phyloP scores from a whole-genome alignment of 192 early-diverging fungal species.

The Backusella tuberculispora region DNA sequence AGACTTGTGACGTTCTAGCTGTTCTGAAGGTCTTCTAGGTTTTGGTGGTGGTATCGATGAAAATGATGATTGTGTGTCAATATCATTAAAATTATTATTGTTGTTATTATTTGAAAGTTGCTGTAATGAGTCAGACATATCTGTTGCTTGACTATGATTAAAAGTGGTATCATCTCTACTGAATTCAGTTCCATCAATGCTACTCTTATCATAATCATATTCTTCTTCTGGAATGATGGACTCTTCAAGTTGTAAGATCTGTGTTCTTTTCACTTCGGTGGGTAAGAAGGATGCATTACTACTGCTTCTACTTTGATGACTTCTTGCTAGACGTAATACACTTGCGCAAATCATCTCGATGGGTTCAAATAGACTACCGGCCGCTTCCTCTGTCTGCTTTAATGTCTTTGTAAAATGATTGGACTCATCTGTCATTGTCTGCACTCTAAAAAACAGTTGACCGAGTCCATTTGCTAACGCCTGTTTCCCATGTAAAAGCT shows the following conservation, averaged over 20 bases:
- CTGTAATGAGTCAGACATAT: not conserved
- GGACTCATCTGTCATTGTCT: conserved; percentile 25
- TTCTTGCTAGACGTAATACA: conserved; percentile 4
- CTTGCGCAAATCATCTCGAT: conserved; percentile 25
- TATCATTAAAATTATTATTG: too few species aligned
- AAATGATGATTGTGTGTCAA: not conserved
- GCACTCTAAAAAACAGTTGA: conserved; percentile 21
- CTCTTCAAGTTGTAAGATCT: not conserved
- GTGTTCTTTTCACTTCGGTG: too few species aligned
- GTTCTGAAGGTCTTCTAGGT: not conserved
- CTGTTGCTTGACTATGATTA: not conserved
- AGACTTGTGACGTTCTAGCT: not conserved
- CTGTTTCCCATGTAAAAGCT: conserved; percentile 8
- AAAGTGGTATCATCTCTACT: not conserved
- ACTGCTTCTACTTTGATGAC: conserved; percentile 3
- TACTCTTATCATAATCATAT: not conserved
- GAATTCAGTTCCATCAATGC: not conserved
- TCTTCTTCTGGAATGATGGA: not conserved
- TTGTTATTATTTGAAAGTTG: too few species aligned
- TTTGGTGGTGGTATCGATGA: not conserved
- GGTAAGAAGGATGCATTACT: conserved; percentile 14
- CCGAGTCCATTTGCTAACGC: conserved; percentile 2
- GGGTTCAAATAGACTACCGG: not conserved
- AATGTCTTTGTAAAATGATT: not conserved
- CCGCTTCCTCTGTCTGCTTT: not conserved